Conservation (phyloP, 768 basidiomycete genomes). For the Chalciporus chontae region DNA sequence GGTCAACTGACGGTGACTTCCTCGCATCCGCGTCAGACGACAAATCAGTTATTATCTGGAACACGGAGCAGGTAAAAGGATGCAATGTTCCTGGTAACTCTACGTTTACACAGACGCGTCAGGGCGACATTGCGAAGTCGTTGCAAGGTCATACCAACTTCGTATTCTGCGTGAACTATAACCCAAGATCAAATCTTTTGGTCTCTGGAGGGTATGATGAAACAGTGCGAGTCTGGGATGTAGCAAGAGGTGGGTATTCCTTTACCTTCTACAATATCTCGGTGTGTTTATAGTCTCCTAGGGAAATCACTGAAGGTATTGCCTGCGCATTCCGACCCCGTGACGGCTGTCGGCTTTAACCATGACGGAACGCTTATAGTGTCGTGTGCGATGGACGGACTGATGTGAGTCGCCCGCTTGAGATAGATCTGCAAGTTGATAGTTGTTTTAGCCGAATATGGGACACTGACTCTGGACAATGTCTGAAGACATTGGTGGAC, state of each 20-base stretch:
- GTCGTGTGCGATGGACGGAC: constrained; percentile 93
- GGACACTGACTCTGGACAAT: constrained; percentile 97
- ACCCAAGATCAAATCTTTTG: constrained; percentile 83
- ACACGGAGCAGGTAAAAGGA: constrained; percentile 54
- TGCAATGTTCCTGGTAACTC: background rate
- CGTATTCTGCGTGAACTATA: constrained; percentile 92
- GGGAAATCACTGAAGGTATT: constrained; percentile 83
- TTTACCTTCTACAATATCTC: background rate
- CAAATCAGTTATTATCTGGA: constrained; percentile 84
- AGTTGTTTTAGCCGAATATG: constrained; percentile 76
- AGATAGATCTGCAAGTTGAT: constrained; percentile 1
- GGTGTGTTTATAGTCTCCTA: constrained; percentile 26
- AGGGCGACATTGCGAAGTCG: constrained; percentile 61
- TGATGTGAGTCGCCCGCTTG: constrained; percentile 64
- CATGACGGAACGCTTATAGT: constrained; percentile 93
- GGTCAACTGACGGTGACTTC: constrained; percentile 79
- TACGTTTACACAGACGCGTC: background rate
- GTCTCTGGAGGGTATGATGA: constrained; percentile 96
- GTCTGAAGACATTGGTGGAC: constrained; percentile 93
- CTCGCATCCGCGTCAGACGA: constrained; percentile 95
- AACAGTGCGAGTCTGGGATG: constrained; percentile 96
- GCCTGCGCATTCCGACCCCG: constrained; percentile 96
- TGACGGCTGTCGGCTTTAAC: constrained; percentile 92
- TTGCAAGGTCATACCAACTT: constrained; percentile 89
- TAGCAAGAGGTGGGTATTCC: constrained; percentile 63